Base-by-base conservation (phyloP, 495 filamentous ascomycete species). In the Cercophora scortea region DNA sequence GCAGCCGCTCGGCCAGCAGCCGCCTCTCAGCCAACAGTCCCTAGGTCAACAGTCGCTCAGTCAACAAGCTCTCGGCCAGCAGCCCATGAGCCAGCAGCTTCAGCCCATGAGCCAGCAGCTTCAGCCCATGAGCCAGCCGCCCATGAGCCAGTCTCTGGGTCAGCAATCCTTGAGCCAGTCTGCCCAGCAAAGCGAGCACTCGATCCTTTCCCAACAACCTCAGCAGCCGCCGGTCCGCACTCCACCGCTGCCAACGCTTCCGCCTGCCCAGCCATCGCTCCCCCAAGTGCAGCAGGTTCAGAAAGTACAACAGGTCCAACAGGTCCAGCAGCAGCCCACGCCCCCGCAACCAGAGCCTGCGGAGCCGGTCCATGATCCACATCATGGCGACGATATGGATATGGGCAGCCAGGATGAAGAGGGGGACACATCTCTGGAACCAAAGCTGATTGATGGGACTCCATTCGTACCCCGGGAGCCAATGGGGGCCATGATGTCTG, bases 401-500 rank as follows among this genome's bases (percentile, higher is more conserved):
- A 56, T 67, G 45, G 68, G 62, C 36, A 71, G 64, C 16, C 65
- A 67, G 34, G 67, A 61, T 11, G 72, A 75, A 44, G 70, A 73
- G 40, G 67, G 61, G 10, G 67, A 71, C 45, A 56, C 61, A 51
- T 67, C 69, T 25, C 51, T 74, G 50, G 71, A 69, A 16, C 63
- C 70, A 32, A 77, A 71, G 55, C 50, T 74, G 43, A 51, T 73
- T n/a, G 73, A 72, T 18, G 68, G 63, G 12, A 59, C 68, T 2
- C 71, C 70, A 5, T 76, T 69, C 44, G 68, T 74, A 12, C 71
- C 71, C 6, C 67, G 68, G 11, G 56, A 68, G 42, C 73, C 74
- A 6, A 71, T 73, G 70, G 74, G 74, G 5, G 19, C 51, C 19
- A 65, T 69, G 61, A 80, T 80, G 76, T 74, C 77, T 6, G 69